Conservation (phyloP, 148 eudicot species). For the Nepenthes gracilis region DNA sequence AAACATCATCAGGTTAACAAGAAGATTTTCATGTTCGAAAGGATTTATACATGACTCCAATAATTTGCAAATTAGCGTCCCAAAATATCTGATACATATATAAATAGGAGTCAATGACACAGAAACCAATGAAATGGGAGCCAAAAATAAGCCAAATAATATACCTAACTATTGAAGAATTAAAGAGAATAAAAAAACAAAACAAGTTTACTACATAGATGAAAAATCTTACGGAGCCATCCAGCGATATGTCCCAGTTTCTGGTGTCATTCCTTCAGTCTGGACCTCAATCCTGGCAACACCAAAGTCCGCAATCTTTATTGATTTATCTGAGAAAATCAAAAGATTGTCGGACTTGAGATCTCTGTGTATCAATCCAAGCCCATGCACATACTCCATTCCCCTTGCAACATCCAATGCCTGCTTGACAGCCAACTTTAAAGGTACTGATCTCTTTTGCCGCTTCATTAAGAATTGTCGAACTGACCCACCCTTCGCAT, state of each 20-base stretch:
- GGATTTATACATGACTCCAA: no score
- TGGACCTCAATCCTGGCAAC: constrained; percentile 46
- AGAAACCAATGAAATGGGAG: no score
- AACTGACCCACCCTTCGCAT: constrained; percentile 55
- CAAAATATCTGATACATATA: no score
- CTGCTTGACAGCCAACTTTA: constrained; percentile 25
- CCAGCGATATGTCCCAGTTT: constrained; percentile 74
- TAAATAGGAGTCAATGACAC: no score
- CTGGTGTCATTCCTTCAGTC: constrained; percentile 37
- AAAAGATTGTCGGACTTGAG: constrained; percentile 70
- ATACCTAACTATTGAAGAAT: not conserved
- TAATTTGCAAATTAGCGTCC: no score
- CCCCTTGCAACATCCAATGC: constrained; percentile 68
- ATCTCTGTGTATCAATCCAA: constrained; percentile 65
- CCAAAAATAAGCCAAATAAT: no score
- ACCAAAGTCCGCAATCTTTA: constrained; percentile 79
- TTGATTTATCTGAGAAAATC: constrained; percentile 28
- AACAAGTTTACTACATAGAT: not conserved
- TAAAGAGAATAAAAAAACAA: not conserved
- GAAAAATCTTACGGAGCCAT: constrained; percentile 68
- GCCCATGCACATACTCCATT: constrained; percentile 73
- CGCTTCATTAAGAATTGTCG: constrained; percentile 56
- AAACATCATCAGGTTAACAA: no score
- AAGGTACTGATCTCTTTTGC: constrained; percentile 28
- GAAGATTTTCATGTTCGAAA: no score